These are phyloP conservation scores for Leishmania tropica DNA, from an alignment of 208 protist genomes.

Conservation along the genomic window DNA sequence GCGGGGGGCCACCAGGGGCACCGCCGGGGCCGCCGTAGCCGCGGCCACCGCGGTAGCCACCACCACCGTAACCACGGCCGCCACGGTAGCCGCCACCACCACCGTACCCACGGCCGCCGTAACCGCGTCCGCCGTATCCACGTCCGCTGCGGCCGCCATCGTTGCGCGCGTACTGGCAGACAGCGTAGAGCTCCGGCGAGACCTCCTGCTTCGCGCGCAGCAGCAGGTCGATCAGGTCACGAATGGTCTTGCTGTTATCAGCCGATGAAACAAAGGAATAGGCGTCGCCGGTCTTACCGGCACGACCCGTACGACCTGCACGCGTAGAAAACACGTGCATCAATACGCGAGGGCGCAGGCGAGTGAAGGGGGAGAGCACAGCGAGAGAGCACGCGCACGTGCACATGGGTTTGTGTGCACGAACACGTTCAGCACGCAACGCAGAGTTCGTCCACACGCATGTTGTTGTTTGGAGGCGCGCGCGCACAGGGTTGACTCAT, in stretches of 20 bases:
- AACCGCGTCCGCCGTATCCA: constrained; percentile 29
- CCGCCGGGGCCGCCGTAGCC: constrained; percentile 12
- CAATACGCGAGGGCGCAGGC: constrained; percentile 5
- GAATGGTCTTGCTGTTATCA: constrained; percentile 78
- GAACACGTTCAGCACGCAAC: background rate
- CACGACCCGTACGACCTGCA: constrained; percentile 88
- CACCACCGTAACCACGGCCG: constrained; percentile 15
- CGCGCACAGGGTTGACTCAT: no score
- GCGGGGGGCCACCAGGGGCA: constrained; percentile 16
- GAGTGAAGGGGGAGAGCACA: background rate
- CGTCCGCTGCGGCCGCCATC: constrained; percentile 35
- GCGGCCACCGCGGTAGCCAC: constrained; percentile 12
- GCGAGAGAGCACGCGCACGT: background rate
- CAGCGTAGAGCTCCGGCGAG: constrained; percentile 61
- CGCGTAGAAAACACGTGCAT: background rate
- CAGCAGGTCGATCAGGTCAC: constrained; percentile 77
- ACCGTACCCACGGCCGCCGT: constrained; percentile 21
- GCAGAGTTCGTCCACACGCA: background rate
- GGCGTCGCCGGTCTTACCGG: constrained; percentile 83
- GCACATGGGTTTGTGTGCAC: constrained; percentile 2
- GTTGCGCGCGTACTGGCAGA: constrained; percentile 43
- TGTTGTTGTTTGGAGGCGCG: background rate
- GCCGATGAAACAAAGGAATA: constrained; percentile 83
- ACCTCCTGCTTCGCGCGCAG: constrained; percentile 68
- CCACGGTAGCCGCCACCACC: constrained; percentile 35